phyloP scores from a whole-genome alignment of 192 early-diverging fungal species.

The Chytriomyces sp. region DNA sequence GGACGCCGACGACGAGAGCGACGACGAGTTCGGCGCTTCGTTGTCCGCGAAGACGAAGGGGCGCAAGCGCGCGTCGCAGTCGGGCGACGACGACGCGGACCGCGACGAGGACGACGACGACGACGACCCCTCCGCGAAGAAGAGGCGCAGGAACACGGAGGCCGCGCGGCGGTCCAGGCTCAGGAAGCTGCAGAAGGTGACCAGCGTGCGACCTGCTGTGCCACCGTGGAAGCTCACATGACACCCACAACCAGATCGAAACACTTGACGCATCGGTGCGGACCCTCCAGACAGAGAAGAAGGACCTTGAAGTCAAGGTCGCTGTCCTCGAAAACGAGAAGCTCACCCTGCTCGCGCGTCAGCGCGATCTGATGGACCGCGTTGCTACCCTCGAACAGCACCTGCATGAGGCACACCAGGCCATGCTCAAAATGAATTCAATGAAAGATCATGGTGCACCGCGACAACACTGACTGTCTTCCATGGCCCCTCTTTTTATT shows the following conservation, averaged over 20 bases:
- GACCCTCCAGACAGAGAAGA: conserved; percentile 76
- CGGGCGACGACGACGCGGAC: background rate
- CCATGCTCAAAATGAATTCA: conserved; percentile 32
- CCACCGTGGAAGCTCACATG: background rate
- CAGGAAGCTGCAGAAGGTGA: conserved; percentile 82
- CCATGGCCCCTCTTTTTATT: no score
- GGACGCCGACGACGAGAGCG: background rate
- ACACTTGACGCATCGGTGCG: conserved; percentile 75
- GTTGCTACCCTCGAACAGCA: conserved; percentile 31
- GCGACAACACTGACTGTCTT: no score
- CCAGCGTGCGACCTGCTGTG: background rate
- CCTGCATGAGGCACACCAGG: conserved; percentile 34
- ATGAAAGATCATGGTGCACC: conserved; percentile 20
- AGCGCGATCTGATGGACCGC: conserved; percentile 33
- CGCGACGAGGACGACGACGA: conserved; percentile 10
- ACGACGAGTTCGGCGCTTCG: background rate
- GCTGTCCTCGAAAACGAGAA: conserved; percentile 43
- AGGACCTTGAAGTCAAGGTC: conserved; percentile 31
- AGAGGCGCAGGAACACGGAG: conserved; percentile 70
- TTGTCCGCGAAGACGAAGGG: background rate
- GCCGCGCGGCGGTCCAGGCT: conserved; percentile 86
- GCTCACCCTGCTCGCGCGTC: conserved; percentile 21
- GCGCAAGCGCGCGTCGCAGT: background rate
- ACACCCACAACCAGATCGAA: conserved; percentile 42
- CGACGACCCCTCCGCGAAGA: conserved; percentile 8